Conservation (phyloP, 495 filamentous ascomycete genomes). For the Sporormia fimetaria region DNA sequence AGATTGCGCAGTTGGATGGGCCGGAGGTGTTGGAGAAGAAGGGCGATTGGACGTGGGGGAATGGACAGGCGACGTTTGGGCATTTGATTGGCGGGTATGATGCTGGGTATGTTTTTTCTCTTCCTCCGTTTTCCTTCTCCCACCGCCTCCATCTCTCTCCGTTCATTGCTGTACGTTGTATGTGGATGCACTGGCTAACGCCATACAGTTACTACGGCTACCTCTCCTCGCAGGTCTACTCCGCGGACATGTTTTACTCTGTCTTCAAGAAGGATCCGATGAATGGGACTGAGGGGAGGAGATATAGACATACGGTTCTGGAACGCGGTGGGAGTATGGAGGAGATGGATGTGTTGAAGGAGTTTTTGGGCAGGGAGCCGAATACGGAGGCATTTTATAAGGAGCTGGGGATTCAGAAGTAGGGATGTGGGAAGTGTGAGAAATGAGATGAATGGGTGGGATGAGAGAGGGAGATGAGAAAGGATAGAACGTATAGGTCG, state of each 20-base stretch:
- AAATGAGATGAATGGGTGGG: not conserved
- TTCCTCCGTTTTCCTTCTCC: not conserved
- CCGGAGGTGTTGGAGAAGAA: conserved; percentile 45
- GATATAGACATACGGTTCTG: conserved; percentile 63
- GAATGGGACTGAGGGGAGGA: conserved; percentile 51
- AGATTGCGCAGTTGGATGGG: conserved; percentile 55
- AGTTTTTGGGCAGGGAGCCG: conserved; percentile 63
- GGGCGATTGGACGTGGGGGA: conserved; percentile 45
- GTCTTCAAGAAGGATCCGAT: conserved; percentile 65
- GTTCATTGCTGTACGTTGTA: not conserved
- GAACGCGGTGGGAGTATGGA: conserved; percentile 62
- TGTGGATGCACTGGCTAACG: not conserved
- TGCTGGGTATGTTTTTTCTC: conserved; percentile 40
- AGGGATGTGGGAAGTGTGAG: not conserved
- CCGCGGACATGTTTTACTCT: conserved; percentile 67
- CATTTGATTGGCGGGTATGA: conserved; percentile 65
- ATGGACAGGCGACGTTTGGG: conserved; percentile 59
- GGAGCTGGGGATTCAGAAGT: conserved; percentile 48
- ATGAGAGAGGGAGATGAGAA: too few relatives aligned
- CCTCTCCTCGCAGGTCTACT: conserved; percentile 54
- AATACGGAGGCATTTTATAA: conserved; percentile 64
- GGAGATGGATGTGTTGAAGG: conserved; percentile 60
- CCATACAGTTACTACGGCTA: conserved; percentile 51
- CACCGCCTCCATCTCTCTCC: conserved; percentile 42
- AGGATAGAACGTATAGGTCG: too few relatives aligned